A percentile compares a stretch with the other conserved stretches of the same genome.
Conservation (phyloP, 768 basidiomycete species). For the Amanita rimosa region DNA sequence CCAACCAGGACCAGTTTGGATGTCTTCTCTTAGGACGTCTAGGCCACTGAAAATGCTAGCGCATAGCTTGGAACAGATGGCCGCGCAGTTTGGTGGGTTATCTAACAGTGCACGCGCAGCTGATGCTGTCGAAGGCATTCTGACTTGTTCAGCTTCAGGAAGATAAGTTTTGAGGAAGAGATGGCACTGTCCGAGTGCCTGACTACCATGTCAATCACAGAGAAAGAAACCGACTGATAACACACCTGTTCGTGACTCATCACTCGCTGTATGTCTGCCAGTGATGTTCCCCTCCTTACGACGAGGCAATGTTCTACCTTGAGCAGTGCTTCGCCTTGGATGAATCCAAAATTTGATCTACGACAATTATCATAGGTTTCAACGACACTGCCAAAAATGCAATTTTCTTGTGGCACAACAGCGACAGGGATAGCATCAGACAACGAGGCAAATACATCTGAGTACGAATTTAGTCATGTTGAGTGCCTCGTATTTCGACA, state of each 20-base stretch:
- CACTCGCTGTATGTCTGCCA: conserved; percentile 43
- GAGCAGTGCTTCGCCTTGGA: conserved; percentile 50
- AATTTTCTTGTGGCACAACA: conserved; percentile 76
- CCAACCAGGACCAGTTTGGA: conserved; percentile 51
- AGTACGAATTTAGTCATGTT: neutral
- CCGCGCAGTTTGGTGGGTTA: conserved; percentile 42
- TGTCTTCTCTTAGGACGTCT: conserved; percentile 45
- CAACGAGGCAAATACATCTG: conserved; percentile 52
- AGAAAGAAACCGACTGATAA: neutral
- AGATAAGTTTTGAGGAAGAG: conserved; percentile 43
- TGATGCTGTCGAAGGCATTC: conserved; percentile 61
- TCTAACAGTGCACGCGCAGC: conserved; percentile 45
- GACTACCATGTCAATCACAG: neutral
- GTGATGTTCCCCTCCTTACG: conserved; percentile 42
- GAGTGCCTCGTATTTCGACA: neutral
- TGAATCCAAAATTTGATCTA: conserved; percentile 30
- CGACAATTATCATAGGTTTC: conserved; percentile 67
- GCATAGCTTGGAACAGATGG: conserved; percentile 65
- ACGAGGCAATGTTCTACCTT: conserved; percentile 62
- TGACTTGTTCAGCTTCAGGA: conserved; percentile 39
- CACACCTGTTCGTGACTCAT: conserved; percentile 79
- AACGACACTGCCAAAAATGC: conserved; percentile 58
- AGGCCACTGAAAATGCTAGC: conserved; percentile 48
- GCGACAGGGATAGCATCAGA: conserved; percentile 36
- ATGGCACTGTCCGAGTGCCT: conserved; percentile 78